These are phyloP conservation scores for Trichodelitschia bisporula DNA, from an alignment of 495 filamentous ascomycete genomes.

Conservation along the genomic window DNA sequence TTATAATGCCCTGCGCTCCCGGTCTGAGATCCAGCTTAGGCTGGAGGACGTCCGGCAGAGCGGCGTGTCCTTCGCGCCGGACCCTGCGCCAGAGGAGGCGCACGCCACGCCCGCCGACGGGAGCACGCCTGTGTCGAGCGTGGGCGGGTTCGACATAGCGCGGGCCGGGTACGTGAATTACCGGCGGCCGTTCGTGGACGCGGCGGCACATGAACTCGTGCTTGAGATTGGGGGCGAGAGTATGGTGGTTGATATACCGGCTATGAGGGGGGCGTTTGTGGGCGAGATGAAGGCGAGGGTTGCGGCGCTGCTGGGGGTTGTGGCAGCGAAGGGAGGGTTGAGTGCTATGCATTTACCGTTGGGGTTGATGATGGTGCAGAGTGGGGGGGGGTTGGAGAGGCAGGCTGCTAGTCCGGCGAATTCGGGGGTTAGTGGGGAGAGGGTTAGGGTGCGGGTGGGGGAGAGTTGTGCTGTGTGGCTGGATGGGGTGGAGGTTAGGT, in stretches of 20 bases:
- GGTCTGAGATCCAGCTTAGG: slow-evolving; percentile 56
- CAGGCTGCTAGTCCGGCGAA: slow-evolving; percentile 42
- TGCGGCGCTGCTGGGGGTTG: slow-evolving; percentile 46
- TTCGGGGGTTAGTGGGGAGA: slow-evolving; percentile 43
- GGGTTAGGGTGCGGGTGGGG: slow-evolving; percentile 40
- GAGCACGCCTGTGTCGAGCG: background rate
- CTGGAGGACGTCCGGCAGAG: slow-evolving; percentile 71
- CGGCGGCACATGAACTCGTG: background rate
- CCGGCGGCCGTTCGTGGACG: background rate
- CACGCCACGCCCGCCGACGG: slow-evolving; percentile 4
- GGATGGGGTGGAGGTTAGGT: slow-evolving; percentile 25
- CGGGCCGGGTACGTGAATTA: background rate
- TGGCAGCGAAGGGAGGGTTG: slow-evolving; percentile 57
- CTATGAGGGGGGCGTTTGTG: slow-evolving; percentile 42
- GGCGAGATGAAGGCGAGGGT: slow-evolving; percentile 41
- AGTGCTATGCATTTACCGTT: slow-evolving; percentile 34
- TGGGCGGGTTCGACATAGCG: background rate
- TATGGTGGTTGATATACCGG: slow-evolving; percentile 1
- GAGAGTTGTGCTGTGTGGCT: slow-evolving; percentile 42
- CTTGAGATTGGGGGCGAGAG: background rate
- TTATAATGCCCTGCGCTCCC: slow-evolving; percentile 41
- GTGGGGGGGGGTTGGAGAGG: slow-evolving; percentile 21
- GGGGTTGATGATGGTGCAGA: slow-evolving; percentile 36
- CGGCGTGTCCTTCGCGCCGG: slow-evolving; percentile 37
- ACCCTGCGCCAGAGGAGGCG: slow-evolving; percentile 8